Evolutionary conservation across 768 basidiomycete species (phyloP).

Genomic region (Mycena kentingensis): DNA sequence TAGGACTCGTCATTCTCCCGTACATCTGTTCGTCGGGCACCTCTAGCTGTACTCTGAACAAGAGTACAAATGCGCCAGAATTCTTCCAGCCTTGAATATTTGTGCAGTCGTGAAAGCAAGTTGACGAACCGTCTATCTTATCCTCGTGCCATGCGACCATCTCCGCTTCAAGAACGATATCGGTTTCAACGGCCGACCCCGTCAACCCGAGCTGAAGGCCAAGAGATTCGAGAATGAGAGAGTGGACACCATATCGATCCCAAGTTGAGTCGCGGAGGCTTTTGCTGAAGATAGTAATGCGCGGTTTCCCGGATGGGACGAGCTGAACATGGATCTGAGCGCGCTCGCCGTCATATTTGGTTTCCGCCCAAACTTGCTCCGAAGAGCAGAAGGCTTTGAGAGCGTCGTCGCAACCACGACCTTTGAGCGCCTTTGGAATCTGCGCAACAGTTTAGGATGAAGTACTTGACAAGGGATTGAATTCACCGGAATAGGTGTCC

Average conservation of each 20-base stretch:
- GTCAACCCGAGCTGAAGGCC: constrained; percentile 34
- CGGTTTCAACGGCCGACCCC: constrained; percentile 32
- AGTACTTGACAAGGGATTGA: not conserved
- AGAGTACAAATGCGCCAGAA: constrained; percentile 74
- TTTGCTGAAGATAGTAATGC: constrained; percentile 85
- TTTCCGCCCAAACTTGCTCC: constrained; percentile 77
- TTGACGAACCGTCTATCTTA: constrained; percentile 64
- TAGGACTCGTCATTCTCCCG: constrained; percentile 7
- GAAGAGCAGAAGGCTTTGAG: constrained; percentile 45
- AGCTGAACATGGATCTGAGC: constrained; percentile 86
- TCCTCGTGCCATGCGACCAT: constrained; percentile 81
- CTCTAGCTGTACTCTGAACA: constrained; percentile 59
- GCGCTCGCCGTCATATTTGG: constrained; percentile 94
- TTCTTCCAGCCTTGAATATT: constrained; percentile 42
- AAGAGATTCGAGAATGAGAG: constrained; percentile 61
- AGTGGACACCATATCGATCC: constrained; percentile 70
- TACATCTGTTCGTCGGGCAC: constrained; percentile 25
- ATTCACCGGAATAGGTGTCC: constrained; percentile 62
- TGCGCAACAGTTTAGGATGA: no score
- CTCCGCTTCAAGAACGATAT: constrained; percentile 76
- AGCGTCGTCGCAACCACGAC: constrained; percentile 58
- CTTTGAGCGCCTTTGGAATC: constrained; percentile 88
- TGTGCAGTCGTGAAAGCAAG: not conserved
- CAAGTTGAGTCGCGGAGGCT: constrained; percentile 79
- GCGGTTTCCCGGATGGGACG: constrained; percentile 33